Evolutionary conservation across 2,329 filamentous ascomycete genomes (phyloP), one percentile per base, ranked within the genome.

Genomic region (Dactylella cylindrospora): DNA sequence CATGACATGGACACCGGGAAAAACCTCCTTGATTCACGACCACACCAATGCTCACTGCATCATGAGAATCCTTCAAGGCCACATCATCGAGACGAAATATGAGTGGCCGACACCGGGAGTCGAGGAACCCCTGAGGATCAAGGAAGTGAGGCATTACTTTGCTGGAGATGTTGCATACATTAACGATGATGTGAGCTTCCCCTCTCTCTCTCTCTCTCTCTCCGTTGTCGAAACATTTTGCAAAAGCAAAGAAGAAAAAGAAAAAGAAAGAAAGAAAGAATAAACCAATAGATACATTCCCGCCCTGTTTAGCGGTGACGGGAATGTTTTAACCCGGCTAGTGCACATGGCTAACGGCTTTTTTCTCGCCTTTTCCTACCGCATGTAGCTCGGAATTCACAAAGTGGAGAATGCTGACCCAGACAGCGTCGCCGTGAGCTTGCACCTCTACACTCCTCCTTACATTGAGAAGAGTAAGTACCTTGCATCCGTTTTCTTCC

Each of bases 121-220:
- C 28, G 70, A 76, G 51, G 66, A 74, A 1, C 78, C 80, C 2
- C 74, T 79, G 36, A 70, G 75, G 32, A 69, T 79, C 35, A 77
- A 75, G 49, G 76, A 76, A 51, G 74, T 79, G 61, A 82, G 78
- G 3, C 73, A 73, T 6, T 84, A 80, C 67, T 67, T 71, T 17
- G 72, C 76, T 64, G 78, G 84, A 52, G 73, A 83, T 66, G 82
- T 85, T 23, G 80, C 82, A 1, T 85, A 85, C 70, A 85, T 85
- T 75, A 82, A 79, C 5, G 83, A 85, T 67, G 74, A 77, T 68
- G 75, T 77, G 61, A 53, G 72, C 47, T n/a, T 5, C 20, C 20
- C 15, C 6, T 17, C 29, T 6, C 36, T 36, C 15, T 33, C 4
- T 67, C 20, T 29, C 15, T n/a, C 9, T 13, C 22, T 35, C 25